These are phyloP conservation scores for Talaromyces stipitatus DNA, from an alignment of 495 filamentous ascomycete genomes.

Conservation along the genomic window DNA sequence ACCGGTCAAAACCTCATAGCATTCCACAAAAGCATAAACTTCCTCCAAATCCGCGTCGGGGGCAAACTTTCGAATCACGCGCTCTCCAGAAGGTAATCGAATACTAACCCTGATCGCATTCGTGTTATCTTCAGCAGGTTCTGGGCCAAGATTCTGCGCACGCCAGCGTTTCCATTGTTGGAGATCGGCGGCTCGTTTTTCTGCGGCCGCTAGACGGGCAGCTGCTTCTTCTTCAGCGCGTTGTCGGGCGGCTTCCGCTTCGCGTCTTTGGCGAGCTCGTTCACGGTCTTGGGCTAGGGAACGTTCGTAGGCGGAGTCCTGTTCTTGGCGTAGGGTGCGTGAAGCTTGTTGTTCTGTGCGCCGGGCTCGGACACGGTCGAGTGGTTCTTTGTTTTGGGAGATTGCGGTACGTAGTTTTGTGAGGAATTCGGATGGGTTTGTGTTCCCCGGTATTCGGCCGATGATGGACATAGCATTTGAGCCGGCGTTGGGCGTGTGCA, in stretches of 20 bases:
- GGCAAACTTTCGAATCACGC: slow-evolving; percentile 68
- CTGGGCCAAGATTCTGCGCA: slow-evolving; percentile 52
- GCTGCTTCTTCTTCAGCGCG: slow-evolving; percentile 54
- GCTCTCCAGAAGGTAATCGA: slow-evolving; percentile 62
- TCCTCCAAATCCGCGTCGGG: slow-evolving; percentile 66
- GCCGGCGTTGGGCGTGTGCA: slow-evolving; percentile 72
- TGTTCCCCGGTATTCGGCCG: slow-evolving; percentile 62
- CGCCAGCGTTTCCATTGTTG: slow-evolving; percentile 79
- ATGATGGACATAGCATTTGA: slow-evolving; percentile 83
- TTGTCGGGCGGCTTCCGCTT: slow-evolving; percentile 62
- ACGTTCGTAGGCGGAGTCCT: slow-evolving; percentile 87
- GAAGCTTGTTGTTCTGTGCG: slow-evolving; percentile 71
- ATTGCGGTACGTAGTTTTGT: slow-evolving; percentile 64
- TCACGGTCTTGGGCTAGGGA: slow-evolving; percentile 83
- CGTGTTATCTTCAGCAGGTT: slow-evolving; percentile 66
- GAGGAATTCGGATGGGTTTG: slow-evolving; percentile 57
- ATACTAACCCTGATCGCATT: slow-evolving; percentile 75
- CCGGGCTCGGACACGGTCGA: slow-evolving; percentile 59
- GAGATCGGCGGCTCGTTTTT: slow-evolving; percentile 46
- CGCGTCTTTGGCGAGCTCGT: slow-evolving; percentile 61
- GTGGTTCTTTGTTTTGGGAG: slow-evolving; percentile 56
- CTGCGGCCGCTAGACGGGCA: slow-evolving; percentile 56
- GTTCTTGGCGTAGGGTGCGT: slow-evolving; percentile 69
- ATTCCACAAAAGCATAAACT: slow-evolving; percentile 94
- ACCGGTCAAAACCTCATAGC: slow-evolving; percentile 58